phyloP scores from a whole-genome alignment of 805 yeast species.

The Suhomyces pyralidae region DNA sequence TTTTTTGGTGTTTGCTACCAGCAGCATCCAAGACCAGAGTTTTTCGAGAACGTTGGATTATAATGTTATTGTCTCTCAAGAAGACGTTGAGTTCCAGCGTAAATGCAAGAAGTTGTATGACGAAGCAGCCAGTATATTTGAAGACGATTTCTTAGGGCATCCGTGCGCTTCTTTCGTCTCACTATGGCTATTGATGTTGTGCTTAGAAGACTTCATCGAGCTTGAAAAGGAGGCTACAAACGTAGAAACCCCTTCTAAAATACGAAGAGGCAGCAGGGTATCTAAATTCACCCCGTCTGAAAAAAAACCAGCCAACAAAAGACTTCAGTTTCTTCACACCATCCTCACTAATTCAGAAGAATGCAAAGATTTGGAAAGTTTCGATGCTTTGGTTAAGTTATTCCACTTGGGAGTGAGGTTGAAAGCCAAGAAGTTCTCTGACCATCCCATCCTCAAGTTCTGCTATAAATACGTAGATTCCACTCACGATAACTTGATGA shows the following conservation, averaged over 20 bases:
- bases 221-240: slow-evolving; percentile 11
- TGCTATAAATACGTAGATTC: slow-evolving; percentile 30
- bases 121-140: slow-evolving; percentile 27
- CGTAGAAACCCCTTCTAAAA: not conserved
- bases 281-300: slow-evolving; percentile 3
- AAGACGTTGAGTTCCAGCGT: slow-evolving; percentile 20
- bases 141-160: slow-evolving; percentile 17
- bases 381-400: slow-evolving; percentile 33
- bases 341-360: slow-evolving; percentile 28
- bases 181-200: slow-evolving; percentile 33
- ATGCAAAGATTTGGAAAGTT: slow-evolving; percentile 28
- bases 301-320: slow-evolving; percentile 28
- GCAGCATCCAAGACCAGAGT: slow-evolving; percentile 33
- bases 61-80: slow-evolving; percentile 17
- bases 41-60: slow-evolving; percentile 38
- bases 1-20: slow-evolving; percentile 29
- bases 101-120: slow-evolving; percentile 32
- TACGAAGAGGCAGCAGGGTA: not conserved
- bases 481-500: slow-evolving; percentile 22
- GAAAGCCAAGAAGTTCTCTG: slow-evolving; percentile 12
- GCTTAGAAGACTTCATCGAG: slow-evolving; percentile 35
- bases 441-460: slow-evolving; percentile 30
- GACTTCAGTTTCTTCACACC: slow-evolving; percentile 29
- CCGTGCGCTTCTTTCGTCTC: slow-evolving; percentile 20
- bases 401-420: slow-evolving; percentile 36